These are phyloP conservation scores for Parastagonospora avenae DNA, from an alignment of 2,329 filamentous ascomycete species.

Conservation along the genomic window DNA sequence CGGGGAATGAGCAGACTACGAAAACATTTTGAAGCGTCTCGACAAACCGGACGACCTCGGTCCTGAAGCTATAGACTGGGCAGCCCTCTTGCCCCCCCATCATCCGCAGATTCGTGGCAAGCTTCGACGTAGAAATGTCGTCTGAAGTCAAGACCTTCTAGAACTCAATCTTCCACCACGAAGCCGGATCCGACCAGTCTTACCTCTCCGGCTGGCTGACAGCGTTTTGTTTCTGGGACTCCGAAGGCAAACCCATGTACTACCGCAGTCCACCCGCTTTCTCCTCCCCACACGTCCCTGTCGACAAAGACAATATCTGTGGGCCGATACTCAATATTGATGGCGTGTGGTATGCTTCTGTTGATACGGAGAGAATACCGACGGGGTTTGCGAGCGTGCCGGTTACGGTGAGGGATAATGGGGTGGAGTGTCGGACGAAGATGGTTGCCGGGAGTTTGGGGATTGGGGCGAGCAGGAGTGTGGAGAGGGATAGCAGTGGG, in stretches of 20 bases:
- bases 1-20: conserved; percentile 20
- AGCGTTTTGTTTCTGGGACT: conserved; percentile 26
- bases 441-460: conserved; percentile 19
- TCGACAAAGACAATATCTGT: background rate
- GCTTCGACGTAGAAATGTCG: conserved; percentile 7
- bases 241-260: conserved; percentile 10
- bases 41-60: conserved; percentile 16
- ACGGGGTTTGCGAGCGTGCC: conserved; percentile 11
- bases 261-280: background rate
- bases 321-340: conserved; percentile 1
- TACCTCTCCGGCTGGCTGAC: conserved; percentile 24
- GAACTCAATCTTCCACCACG: conserved; percentile 9
- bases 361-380: conserved; percentile 11
- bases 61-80: conserved; percentile 10
- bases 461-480: conserved; percentile 10
- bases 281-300: background rate
- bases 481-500: background rate
- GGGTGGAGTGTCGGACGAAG: conserved; percentile 5
- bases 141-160: conserved; percentile 12
- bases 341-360: conserved; percentile 4
- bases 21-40: conserved; percentile 17
- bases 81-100: conserved; percentile 10
- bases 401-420: conserved; percentile 16
- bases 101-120: conserved; percentile 13
- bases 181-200: background rate